Evolutionary conservation across 169 alveolate genomes (phyloP).

Genomic region (Amoebophrya sp.): DNA sequence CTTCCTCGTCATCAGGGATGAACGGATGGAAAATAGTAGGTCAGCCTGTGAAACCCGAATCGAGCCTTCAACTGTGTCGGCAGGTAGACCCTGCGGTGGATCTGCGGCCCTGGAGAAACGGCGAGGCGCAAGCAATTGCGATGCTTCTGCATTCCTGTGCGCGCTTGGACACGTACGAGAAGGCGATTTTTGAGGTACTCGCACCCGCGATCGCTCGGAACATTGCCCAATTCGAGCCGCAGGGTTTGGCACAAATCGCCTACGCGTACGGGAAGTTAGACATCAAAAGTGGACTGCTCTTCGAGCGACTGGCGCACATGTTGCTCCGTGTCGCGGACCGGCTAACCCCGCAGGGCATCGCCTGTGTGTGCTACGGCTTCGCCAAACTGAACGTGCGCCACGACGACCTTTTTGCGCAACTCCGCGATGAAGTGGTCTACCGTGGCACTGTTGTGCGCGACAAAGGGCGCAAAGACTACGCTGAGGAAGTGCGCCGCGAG

Average conservation of each 20-base stretch:
- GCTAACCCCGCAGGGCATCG: slow-evolving; percentile 13
- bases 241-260: not conserved
- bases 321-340: not conserved
- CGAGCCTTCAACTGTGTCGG: too few relatives aligned
- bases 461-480: not conserved
- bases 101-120: not conserved
- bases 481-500: not conserved
- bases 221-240: not conserved
- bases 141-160: not conserved
- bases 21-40: too few relatives aligned
- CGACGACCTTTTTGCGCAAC: not conserved
- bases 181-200: not conserved
- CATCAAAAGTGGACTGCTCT: not conserved
- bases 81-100: not conserved
- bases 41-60: too few relatives aligned
- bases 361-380: not conserved
- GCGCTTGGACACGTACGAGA: not conserved
- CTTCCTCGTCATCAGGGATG: too few relatives aligned
- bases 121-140: not conserved
- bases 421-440: not conserved
- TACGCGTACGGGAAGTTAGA: not conserved
- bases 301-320: not conserved
- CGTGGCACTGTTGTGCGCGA: not conserved
- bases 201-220: not conserved
- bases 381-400: not conserved